Base-by-base conservation (phyloP, 1,284 basidiomycete species). In the Puccinia hordei region DNA sequence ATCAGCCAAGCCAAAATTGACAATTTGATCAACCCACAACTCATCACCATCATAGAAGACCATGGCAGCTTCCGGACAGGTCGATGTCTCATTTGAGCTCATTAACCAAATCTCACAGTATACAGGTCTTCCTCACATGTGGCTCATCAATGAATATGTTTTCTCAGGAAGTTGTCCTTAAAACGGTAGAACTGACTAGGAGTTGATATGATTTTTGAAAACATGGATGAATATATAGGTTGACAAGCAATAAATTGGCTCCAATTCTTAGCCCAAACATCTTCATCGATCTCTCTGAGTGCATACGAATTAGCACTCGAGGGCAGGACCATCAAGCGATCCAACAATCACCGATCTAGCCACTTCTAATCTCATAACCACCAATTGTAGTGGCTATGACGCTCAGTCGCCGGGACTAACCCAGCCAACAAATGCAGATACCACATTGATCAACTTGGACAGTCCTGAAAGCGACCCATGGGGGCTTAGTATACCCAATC, bases 101-200 rank as follows among this genome's bases (percentile, higher is more conserved):
- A 69, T 51, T 8, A n/a, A 27, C 13, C 66, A 44, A 19, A 51
- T 69, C 24, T 51, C 24, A 15, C 44, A 69, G 10, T 69, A 69
- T n/a, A 51, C 53, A 57, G 53, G 53, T 57, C 53, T 57, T 57
- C 53, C 8, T 57, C 53, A 57, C 53, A 57, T 57, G 53, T 57
- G 53, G 53, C 53, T 57, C 53, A n/a, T 57, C 53, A 22, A 22
- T n/a, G 9, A n/a, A n/a, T 27, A 57, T n/a, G 27, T 27, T 27
- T 57, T 57, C 53, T 5, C 5, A 57, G 53, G 8, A 22, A 27
- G 27, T 19, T 57, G 8, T n/a, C 17, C 8, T 4, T 57, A 57
- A 19, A 27, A n/a, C 5, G 19, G 22, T 15, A 6, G 22, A 57
- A 57, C 19, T 57, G 53, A 57, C 27, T 5, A 22, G 27, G 6